Evolutionary conservation across 2,329 filamentous ascomycete genomes (phyloP).

Genomic region (Fusarium buxicola): DNA sequence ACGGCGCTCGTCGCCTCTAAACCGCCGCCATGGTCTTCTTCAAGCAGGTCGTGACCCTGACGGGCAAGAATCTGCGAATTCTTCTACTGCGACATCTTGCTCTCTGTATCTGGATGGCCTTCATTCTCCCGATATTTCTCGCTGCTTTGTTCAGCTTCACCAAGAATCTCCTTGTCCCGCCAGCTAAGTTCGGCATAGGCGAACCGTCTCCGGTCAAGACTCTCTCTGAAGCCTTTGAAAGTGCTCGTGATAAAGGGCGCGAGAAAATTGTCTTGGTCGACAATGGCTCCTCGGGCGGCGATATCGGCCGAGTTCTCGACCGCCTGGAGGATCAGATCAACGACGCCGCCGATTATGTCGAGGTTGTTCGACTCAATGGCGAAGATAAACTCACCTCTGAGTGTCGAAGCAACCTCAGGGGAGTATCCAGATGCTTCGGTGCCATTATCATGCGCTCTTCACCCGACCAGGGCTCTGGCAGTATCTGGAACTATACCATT

Average conservation of each 20-base stretch:
- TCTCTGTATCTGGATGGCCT: conserved; percentile 66
- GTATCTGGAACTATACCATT: conserved; percentile 88
- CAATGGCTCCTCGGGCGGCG: conserved; percentile 74
- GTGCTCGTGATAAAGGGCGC: conserved; percentile 66
- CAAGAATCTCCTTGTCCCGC: conserved; percentile 84
- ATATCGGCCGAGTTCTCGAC: conserved; percentile 78
- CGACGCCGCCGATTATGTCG: conserved; percentile 64
- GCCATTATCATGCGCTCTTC: conserved; percentile 82
- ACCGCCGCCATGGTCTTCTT: conserved; percentile 60
- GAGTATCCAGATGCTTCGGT: conserved; percentile 78
- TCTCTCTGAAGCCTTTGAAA: conserved; percentile 71
- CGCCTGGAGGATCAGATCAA: conserved; percentile 68
- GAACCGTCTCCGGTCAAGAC: conserved; percentile 69
- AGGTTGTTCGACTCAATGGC: conserved; percentile 63
- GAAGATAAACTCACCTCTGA: conserved; percentile 69
- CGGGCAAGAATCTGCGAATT: conserved; percentile 71
- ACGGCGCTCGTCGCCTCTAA: conserved; percentile 17
- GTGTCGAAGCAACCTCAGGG: conserved; percentile 73
- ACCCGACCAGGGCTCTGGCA: conserved; percentile 73
- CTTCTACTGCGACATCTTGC: conserved; percentile 65
- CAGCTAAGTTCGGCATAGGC: conserved; percentile 80
- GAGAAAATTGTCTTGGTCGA: conserved; percentile 83
- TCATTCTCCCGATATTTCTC: conserved; percentile 69
- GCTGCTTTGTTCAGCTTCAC: conserved; percentile 75
- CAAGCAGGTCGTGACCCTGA: conserved; percentile 70